These are phyloP conservation scores for sorghum (Sorghum bicolor) DNA, from an alignment of 176 grass and related monocot genomes.

Conservation along the genomic window DNA sequence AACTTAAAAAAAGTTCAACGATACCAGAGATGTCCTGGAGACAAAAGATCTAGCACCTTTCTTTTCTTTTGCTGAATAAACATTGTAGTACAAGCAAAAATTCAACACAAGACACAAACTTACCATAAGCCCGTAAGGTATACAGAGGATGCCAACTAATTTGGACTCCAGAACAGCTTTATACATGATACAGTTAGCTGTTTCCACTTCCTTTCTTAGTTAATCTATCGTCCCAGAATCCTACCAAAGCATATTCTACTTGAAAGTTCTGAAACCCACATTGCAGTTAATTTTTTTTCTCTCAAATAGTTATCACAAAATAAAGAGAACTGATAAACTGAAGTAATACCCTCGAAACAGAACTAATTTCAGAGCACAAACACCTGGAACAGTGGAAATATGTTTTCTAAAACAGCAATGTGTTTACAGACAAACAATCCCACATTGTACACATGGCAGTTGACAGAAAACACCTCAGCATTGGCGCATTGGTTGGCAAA, in stretches of 20 bases:
- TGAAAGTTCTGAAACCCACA: not conserved
- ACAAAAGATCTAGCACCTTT: not conserved
- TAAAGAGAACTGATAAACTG: not conserved
- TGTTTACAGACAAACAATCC: not conserved
- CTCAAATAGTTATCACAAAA: not conserved
- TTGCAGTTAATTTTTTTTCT: not conserved
- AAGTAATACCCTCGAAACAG: not conserved
- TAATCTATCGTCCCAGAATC: not conserved
- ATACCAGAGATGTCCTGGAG: not conserved
- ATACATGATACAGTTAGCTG: not conserved
- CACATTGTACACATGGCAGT: not conserved
- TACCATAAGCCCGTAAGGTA: not conserved
- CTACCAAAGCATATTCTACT: not conserved
- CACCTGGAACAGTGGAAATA: not conserved
- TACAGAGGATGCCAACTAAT: not conserved
- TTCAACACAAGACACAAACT: not conserved
- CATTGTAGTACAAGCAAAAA: not conserved
- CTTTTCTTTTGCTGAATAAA: not conserved
- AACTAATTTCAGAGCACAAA: not conserved
- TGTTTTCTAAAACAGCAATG: not conserved
- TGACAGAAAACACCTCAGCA: not conserved
- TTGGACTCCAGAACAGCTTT: not conserved
- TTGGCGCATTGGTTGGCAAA: not conserved
- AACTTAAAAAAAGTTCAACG: not conserved
- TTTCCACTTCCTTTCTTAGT: not conserved